A percentile compares a stretch with the other conserved stretches of the same genome.
Evolutionary conservation across 768 basidiomycete species (phyloP).

Genomic region (Naematelia aurantialba): DNA sequence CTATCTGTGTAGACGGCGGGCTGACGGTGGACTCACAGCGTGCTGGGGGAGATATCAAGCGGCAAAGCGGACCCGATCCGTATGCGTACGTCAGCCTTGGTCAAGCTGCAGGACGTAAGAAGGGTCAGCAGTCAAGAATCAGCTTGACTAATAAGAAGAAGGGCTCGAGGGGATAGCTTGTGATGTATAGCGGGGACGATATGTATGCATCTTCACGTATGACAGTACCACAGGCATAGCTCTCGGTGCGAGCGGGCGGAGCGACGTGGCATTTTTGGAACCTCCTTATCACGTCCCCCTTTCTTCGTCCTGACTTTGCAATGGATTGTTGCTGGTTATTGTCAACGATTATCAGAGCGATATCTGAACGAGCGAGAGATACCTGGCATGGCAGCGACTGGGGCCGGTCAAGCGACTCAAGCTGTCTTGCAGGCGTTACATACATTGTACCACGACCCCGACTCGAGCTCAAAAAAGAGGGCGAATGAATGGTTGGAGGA

Average conservation of each 20-base stretch:
- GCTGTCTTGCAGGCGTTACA: conserved; percentile 49
- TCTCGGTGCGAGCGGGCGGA: too few relatives aligned
- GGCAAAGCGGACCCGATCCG: conserved; percentile 74
- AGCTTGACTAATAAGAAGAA: conserved; percentile 50
- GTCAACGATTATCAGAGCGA: neutral
- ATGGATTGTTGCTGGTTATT: too few relatives aligned
- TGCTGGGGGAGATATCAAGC: conserved; percentile 91
- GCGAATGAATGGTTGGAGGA: conserved; percentile 96
- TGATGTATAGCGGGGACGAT: neutral
- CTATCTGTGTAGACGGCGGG: neutral
- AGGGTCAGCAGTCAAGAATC: conserved; percentile 47
- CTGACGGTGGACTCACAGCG: conserved; percentile 57
- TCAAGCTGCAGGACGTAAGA: conserved; percentile 64
- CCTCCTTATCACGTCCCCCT: neutral
- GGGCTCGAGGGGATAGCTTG: conserved; percentile 35
- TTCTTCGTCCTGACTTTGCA: too few relatives aligned
- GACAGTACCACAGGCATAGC: too few relatives aligned
- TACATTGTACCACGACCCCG: conserved; percentile 57
- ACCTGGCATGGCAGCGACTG: neutral
- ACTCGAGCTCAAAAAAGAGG: conserved; percentile 73
- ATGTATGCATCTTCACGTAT: neutral
- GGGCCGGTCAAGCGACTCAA: conserved; percentile 9
- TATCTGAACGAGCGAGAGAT: neutral
- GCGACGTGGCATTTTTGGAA: neutral
- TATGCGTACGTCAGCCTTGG: conserved; percentile 85